Percentiles rank a stretch among this genome's conserved stretches.
Conservation (phyloP, 1,139 yeast genomes). For the Sugiyamaella novakii region DNA sequence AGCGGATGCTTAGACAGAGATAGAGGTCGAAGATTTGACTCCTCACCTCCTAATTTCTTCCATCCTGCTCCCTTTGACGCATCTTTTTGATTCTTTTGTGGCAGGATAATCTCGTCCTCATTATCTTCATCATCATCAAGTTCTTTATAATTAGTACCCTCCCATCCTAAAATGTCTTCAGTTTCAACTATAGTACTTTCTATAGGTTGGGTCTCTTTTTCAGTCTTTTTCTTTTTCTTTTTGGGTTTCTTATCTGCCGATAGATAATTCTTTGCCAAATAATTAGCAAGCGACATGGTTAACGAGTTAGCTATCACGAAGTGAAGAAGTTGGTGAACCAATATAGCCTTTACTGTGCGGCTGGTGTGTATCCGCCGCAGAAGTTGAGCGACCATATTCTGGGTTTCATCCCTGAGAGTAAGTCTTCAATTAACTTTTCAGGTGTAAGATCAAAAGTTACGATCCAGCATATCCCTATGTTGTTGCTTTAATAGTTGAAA, state of each 20-base stretch:
- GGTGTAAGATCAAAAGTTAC: too few species aligned
- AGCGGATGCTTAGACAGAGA: too few species aligned
- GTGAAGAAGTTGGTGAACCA: too few species aligned
- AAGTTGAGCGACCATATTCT: too few species aligned
- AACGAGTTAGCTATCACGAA: too few species aligned
- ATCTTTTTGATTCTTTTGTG: background rate
- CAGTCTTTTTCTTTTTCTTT: slow-evolving; percentile 39
- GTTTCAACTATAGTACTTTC: slow-evolving; percentile 28
- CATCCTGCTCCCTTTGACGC: slow-evolving; percentile 29
- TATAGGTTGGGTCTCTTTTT: slow-evolving; percentile 26
- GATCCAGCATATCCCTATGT: too few species aligned
- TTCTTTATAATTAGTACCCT: slow-evolving; percentile 29
- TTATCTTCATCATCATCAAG: slow-evolving; percentile 24
- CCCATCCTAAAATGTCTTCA: slow-evolving; percentile 32
- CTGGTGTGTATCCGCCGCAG: too few species aligned
- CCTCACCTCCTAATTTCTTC: slow-evolving; percentile 39
- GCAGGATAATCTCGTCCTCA: slow-evolving; percentile 4
- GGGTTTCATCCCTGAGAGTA: too few species aligned
- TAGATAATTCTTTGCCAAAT: slow-evolving; percentile 53
- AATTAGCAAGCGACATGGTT: slow-evolving; percentile 52
- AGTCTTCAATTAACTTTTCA: too few species aligned
- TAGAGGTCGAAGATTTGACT: slow-evolving; percentile 17
- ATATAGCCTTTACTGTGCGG: too few species aligned
- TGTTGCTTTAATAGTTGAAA: too few species aligned
- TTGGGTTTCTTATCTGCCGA: slow-evolving; percentile 34